Conservation (phyloP, 2,329 filamentous ascomycete genomes). For the Penicillium rolfsii region DNA sequence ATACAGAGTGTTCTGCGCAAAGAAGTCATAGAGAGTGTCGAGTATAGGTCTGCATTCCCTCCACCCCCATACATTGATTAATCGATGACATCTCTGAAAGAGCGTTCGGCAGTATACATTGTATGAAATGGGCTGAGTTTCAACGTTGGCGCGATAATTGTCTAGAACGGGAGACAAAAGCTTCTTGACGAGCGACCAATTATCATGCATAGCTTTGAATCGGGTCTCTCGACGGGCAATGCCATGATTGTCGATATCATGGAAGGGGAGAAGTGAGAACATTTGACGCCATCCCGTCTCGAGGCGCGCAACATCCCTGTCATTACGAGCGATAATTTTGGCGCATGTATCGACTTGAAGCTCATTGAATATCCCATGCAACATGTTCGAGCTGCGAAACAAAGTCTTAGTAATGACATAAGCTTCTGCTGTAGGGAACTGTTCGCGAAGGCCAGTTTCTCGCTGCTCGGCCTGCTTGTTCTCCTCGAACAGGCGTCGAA, state of each 20-base stretch:
- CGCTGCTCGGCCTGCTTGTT: constrained; percentile 46
- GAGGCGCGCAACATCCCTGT: constrained; percentile 35
- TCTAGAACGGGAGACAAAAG: constrained; percentile 54
- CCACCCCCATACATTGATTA: constrained; percentile 63
- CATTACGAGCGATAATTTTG: constrained; percentile 26
- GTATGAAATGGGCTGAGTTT: constrained; percentile 48
- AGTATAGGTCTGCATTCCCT: constrained; percentile 58
- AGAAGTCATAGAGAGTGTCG: constrained; percentile 62
- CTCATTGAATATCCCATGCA: constrained; percentile 49
- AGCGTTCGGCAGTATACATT: constrained; percentile 59
- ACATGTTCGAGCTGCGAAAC: constrained; percentile 36
- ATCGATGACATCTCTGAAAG: constrained; percentile 56
- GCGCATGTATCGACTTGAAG: constrained; percentile 40
- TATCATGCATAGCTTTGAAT: constrained; percentile 46
- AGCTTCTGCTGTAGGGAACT: constrained; percentile 49
- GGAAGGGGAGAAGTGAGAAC: constrained; percentile 58
- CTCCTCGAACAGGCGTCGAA: constrained; percentile 52
- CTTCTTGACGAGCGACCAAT: constrained; percentile 55
- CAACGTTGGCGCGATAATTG: constrained; percentile 50
- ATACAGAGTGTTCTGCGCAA: constrained; percentile 56
- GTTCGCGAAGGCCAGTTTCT: constrained; percentile 54
- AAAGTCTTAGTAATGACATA: constrained; percentile 53
- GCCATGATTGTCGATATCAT: constrained; percentile 57
- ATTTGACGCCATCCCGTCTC: constrained; percentile 49
- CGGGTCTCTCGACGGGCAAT: constrained; percentile 48